These are phyloP conservation scores for Gossypium mustelinum DNA, from an alignment of 345 rosid genomes.

Conservation along the genomic window DNA sequence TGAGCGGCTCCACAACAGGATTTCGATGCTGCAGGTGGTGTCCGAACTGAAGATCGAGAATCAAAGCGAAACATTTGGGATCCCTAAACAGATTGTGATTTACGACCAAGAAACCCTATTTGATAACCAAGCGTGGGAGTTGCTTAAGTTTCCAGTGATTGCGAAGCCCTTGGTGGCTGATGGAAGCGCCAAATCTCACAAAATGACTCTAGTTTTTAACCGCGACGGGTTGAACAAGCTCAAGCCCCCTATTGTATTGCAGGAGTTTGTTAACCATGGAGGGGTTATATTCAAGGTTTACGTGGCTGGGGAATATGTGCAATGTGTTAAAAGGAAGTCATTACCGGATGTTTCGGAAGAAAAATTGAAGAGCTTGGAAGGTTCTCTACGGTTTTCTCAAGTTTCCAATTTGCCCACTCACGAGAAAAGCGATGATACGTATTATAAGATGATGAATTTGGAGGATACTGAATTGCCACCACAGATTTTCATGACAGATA, in stretches of 20 bases:
- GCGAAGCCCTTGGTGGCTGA: constrained; percentile 62
- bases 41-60: constrained; percentile 37
- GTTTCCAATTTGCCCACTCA: constrained; percentile 43
- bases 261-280: constrained; percentile 65
- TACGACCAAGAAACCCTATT: constrained; percentile 42
- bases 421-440: constrained; percentile 32
- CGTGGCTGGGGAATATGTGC: constrained; percentile 50
- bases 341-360: constrained; percentile 54
- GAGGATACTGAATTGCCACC: constrained; percentile 50
- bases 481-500: constrained; percentile 31
- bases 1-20: constrained; percentile 44
- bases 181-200: constrained; percentile 54
- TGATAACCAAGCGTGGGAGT: constrained; percentile 33
- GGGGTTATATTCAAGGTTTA: constrained; percentile 64
- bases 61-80: constrained; percentile 32
- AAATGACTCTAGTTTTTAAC: constrained; percentile 52
- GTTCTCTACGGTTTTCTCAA: constrained; percentile 48
- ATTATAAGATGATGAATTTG: constrained; percentile 32
- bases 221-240: constrained; percentile 45
- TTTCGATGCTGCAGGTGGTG: constrained; percentile 62
- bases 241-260: constrained; percentile 54
- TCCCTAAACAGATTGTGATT: constrained; percentile 59
- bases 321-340: constrained; percentile 57
- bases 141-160: constrained; percentile 51
- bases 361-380: constrained; percentile 34